Evolutionary conservation across 352 stramenopile species (phyloP).

Genomic region (Phytopythium ostracodes): DNA sequence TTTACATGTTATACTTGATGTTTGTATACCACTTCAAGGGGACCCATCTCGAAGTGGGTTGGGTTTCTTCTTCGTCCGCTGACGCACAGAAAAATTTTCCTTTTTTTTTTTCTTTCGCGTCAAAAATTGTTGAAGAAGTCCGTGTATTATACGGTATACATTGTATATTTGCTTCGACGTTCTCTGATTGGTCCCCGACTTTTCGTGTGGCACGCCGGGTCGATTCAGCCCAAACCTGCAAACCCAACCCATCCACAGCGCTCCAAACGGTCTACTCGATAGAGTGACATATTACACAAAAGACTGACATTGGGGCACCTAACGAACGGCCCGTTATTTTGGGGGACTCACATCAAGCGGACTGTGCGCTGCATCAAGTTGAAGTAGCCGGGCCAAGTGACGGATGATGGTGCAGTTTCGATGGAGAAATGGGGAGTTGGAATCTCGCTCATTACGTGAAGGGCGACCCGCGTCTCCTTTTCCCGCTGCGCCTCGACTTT

Average conservation of each 20-base stretch:
- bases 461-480: not conserved
- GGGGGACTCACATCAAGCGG: no score
- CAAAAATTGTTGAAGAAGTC: not conserved
- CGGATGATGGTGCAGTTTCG: not conserved
- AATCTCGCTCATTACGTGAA: not conserved
- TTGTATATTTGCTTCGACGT: not conserved
- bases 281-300: not conserved
- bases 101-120: constrained; percentile 1
- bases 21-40: not conserved
- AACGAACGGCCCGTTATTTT: no score
- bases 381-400: not conserved
- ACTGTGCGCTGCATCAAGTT: not conserved
- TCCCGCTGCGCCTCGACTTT: not conserved
- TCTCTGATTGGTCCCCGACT: not conserved
- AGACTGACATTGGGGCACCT: not conserved
- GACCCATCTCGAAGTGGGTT: not conserved
- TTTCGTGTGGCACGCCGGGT: not conserved
- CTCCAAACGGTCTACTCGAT: not conserved
- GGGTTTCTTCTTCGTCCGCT: not conserved
- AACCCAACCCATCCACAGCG: no score
- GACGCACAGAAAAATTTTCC: not conserved
- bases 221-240: no score
- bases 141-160: not conserved
- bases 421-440: not conserved
- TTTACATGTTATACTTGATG: not conserved